A percentile compares a stretch with the other conserved stretches of the same genome.
These are phyloP conservation scores for Carex scoparia DNA, from an alignment of 176 grass and related monocot species.

Conservation along the genomic window DNA sequence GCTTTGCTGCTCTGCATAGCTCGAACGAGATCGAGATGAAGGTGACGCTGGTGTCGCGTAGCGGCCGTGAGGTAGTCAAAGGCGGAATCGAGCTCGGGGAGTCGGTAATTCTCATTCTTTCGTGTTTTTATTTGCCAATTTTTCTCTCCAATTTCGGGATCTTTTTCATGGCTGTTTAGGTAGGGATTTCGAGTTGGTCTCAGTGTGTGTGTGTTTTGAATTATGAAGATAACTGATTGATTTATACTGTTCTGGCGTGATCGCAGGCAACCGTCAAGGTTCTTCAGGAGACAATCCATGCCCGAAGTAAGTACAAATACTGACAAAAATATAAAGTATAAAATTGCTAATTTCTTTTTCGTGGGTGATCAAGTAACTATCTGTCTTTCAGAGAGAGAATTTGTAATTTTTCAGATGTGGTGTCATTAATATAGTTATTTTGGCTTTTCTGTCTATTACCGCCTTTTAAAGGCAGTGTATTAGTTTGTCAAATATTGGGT, in stretches of 20 bases:
- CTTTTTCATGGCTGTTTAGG: neutral
- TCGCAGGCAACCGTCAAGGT: constrained; percentile 88
- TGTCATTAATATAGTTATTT: neutral
- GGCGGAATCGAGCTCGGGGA: constrained; percentile 75
- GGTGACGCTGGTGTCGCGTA: constrained; percentile 63
- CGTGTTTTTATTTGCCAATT: neutral
- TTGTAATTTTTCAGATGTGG: neutral
- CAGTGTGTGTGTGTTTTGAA: neutral
- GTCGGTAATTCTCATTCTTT: constrained; percentile 20
- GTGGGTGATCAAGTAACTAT: neutral
- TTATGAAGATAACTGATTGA: constrained; percentile 15
- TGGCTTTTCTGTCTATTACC: neutral
- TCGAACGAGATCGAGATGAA: constrained; percentile 58
- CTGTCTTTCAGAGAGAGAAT: neutral
- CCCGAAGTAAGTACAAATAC: constrained; percentile 42
- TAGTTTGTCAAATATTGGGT: neutral
- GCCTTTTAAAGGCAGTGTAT: neutral
- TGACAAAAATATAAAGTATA: neutral
- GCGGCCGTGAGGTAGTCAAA: constrained; percentile 73
- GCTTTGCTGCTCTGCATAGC: neutral
- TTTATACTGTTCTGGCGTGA: constrained; percentile 1
- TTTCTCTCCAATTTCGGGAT: neutral
- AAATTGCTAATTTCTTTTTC: neutral
- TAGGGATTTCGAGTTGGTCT: neutral
- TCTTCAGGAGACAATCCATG: constrained; percentile 76